Percentiles rank a stretch among this genome's conserved stretches.
These are phyloP conservation scores for Domatiomyces globalis DNA, from an alignment of 2,329 filamentous ascomycete species.

Conservation along the genomic window DNA sequence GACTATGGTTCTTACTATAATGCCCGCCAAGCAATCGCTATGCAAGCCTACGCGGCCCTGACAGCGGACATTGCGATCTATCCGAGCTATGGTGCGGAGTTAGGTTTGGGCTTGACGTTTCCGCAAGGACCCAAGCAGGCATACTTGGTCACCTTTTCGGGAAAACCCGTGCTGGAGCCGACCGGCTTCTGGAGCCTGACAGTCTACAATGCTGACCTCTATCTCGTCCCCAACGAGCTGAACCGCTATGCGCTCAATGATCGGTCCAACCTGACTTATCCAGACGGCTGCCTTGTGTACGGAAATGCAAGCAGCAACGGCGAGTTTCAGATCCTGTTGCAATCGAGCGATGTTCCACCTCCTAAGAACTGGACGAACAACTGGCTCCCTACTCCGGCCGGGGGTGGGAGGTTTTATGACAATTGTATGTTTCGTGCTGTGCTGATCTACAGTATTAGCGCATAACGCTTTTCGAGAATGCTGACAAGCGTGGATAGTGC, in stretches of 20 bases:
- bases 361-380: constrained; percentile 17
- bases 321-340: constrained; percentile 20
- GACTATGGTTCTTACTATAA: constrained; percentile 11
- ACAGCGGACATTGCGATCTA: constrained; percentile 13
- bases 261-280: constrained; percentile 19
- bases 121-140: constrained; percentile 9
- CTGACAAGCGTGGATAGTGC: neutral
- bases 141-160: constrained; percentile 16
- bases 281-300: constrained; percentile 15
- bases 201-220: constrained; percentile 16
- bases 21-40: constrained; percentile 10
- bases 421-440: neutral
- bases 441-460: too few species aligned
- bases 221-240: constrained; percentile 18
- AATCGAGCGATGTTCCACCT: constrained; percentile 17
- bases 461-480: neutral
- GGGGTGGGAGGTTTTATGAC: neutral
- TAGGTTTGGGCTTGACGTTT: neutral
- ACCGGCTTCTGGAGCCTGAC: constrained; percentile 22
- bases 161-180: constrained; percentile 13
- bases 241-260: constrained; percentile 19
- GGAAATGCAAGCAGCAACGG: neutral
- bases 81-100: constrained; percentile 5
- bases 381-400: neutral
- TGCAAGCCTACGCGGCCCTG: constrained; percentile 12